These are phyloP conservation scores for Aureobasidium musti DNA, from an alignment of 2,329 filamentous ascomycete genomes.

Conservation along the genomic window DNA sequence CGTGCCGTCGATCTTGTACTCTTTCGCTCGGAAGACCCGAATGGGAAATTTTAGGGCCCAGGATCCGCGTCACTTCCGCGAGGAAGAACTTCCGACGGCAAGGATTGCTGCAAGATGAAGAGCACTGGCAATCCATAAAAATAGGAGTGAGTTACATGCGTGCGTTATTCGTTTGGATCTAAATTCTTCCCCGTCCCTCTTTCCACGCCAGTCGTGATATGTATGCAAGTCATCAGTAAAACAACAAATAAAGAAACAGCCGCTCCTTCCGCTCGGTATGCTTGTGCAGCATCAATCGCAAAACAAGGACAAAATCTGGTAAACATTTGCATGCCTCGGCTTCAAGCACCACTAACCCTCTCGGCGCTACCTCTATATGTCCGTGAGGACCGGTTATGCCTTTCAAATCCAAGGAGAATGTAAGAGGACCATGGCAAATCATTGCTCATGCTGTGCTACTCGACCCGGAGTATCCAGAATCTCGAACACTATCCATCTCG, in stretches of 20 bases:
- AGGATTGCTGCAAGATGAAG: constrained; percentile 7
- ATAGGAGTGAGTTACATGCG: background rate
- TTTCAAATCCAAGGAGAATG: background rate
- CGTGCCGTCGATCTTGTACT: background rate
- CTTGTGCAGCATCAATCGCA: background rate
- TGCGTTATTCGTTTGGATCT: constrained; percentile 1
- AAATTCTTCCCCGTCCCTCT: background rate
- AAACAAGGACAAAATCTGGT: background rate
- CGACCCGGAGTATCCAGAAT: constrained; percentile 37
- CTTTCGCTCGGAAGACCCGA: constrained; percentile 14
- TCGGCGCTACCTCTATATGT: background rate
- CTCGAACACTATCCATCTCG: constrained; percentile 44
- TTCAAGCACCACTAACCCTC: background rate
- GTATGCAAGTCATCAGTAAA: constrained; percentile 11
- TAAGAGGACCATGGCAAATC: background rate
- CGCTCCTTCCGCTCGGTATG: background rate
- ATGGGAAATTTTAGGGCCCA: background rate
- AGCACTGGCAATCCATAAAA: background rate
- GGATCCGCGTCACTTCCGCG: background rate
- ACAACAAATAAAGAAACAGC: background rate
- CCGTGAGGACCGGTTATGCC: background rate
- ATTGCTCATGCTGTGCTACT: constrained; percentile 29
- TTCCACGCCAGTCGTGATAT: background rate
- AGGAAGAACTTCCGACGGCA: constrained; percentile 2
- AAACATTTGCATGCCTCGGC: background rate